Percentiles rank a stretch among this genome's conserved stretches.
These are phyloP conservation scores for Ophiognomonia clavigignenti-juglandacearum DNA, from an alignment of 2,329 filamentous ascomycete species.

Conservation along the genomic window DNA sequence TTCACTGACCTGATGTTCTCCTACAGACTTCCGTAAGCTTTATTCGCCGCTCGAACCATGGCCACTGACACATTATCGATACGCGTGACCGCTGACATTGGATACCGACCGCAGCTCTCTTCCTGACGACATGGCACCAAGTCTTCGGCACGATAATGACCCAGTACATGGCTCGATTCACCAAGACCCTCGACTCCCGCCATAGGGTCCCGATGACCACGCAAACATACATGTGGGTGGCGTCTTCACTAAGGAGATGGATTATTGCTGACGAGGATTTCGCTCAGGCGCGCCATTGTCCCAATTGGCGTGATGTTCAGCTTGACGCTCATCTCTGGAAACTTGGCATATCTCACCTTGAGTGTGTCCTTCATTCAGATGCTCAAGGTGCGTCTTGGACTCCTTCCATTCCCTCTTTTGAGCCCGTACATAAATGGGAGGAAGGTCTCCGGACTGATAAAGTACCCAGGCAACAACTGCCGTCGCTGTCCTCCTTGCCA, in stretches of 20 bases:
- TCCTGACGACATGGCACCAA: constrained; percentile 90
- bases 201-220: constrained; percentile 91
- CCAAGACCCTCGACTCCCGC: constrained; percentile 78
- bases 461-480: constrained; percentile 71
- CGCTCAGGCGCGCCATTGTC: constrained; percentile 70
- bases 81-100: constrained; percentile 39
- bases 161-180: constrained; percentile 81
- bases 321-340: constrained; percentile 85
- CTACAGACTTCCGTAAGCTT: constrained; percentile 10
- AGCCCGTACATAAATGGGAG: no score
- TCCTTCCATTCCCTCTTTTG: no score
- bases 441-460: background rate
- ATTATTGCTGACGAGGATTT: no score
- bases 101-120: constrained; percentile 52
- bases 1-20: background rate
- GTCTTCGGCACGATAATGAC: constrained; percentile 85
- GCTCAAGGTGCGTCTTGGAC: constrained; percentile 67
- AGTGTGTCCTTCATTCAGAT: constrained; percentile 94
- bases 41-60: background rate
- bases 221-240: constrained; percentile 14
- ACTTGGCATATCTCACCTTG: constrained; percentile 84
- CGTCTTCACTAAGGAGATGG: no score
- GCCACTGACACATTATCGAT: background rate
- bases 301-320: constrained; percentile 91
- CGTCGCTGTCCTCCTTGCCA: constrained; percentile 78